Evolutionary conservation across 1,139 yeast genomes (phyloP), one percentile per base, ranked within the genome.

Genomic region (Saccharomycopsis hybrid): DNA sequence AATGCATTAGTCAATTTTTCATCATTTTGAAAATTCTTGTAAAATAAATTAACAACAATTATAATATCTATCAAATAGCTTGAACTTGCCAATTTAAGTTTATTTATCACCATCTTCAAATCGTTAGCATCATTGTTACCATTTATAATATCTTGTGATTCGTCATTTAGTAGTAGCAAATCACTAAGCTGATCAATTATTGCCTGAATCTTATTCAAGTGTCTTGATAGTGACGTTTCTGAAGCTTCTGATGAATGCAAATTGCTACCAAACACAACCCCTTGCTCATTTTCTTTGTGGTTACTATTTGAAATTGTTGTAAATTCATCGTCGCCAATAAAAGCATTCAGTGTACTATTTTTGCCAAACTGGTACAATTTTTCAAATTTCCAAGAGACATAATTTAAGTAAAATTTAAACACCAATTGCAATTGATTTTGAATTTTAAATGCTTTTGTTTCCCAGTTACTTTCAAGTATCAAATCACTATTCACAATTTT

Each of bases 391-490:
- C 53, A 50, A 31, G 46, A 43, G 25, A 13, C 30, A 28, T 36
- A 50, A 28, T 32, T 41, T 31, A 50, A 42, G 5, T 36, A 45
- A 7, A 53, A 41, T 28, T 43, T 40, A 44, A 35, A 30, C 9
- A 28, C 18, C 5, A 33, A 11, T 28, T 40, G 36, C 13, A 32
- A 28, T 11, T n/a, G 27, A 18, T 41, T 46, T 33, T 25, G 7
- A 18, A 24, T 5, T 7, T 27, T 40, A 3, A 28, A 24, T 8
- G 13, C 24, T 25, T 43, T 33, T 25, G n/a, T 28, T 13, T 37
- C 42, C n/a, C 36, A 18, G 7, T 29, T 73, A n/a, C 65, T 61
- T 46, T 73, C 71, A 4, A 77, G 74, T 44, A 77, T 62, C 54
- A 63, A 64, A 5, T 60, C 65, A 48, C 77, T 62, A 55, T 70